Percentiles rank a stretch among this genome's conserved stretches.
phyloP scores from a whole-genome alignment of 495 filamentous ascomycete genomes.

The Neurospora pannonica region DNA sequence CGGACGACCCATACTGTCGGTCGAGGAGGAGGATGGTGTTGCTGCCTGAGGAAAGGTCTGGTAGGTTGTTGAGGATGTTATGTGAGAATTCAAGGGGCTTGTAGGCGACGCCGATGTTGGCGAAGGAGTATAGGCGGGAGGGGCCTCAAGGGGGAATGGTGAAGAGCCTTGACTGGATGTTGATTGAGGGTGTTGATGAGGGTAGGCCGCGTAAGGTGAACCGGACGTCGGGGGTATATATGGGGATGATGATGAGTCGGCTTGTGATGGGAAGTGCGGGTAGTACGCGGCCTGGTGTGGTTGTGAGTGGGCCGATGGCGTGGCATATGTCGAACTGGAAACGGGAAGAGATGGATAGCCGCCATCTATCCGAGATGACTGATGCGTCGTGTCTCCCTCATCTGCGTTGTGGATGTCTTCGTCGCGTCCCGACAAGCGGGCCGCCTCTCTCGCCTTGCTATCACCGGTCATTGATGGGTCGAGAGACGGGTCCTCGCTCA shows the following conservation, averaged over 20 bases:
- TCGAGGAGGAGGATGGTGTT: slow-evolving; percentile 28
- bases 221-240: slow-evolving; percentile 12
- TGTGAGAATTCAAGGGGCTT: slow-evolving; percentile 9
- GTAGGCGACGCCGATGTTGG: slow-evolving; percentile 26
- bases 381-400: neutral
- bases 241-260: slow-evolving; percentile 6
- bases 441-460: slow-evolving; percentile 33
- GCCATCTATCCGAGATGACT: neutral
- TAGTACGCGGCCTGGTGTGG: slow-evolving; percentile 12
- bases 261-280: slow-evolving; percentile 8
- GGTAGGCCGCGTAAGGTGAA: slow-evolving; percentile 16
- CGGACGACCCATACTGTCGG: slow-evolving; percentile 26
- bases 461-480: slow-evolving; percentile 19
- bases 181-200: neutral
- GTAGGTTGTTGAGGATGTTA: neutral
- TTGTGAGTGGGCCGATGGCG: slow-evolving; percentile 1
- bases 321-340: neutral
- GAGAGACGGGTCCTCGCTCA: neutral
- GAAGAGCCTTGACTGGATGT: slow-evolving; percentile 1
- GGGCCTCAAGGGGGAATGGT: slow-evolving; percentile 28
- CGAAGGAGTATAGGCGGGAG: slow-evolving; percentile 37
- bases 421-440: slow-evolving; percentile 4
- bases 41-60: slow-evolving; percentile 11
- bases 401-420: neutral
- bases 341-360: neutral